These are phyloP conservation scores for Persicaria tinctoria DNA, from an alignment of 148 eudicot genomes.

Conservation along the genomic window DNA sequence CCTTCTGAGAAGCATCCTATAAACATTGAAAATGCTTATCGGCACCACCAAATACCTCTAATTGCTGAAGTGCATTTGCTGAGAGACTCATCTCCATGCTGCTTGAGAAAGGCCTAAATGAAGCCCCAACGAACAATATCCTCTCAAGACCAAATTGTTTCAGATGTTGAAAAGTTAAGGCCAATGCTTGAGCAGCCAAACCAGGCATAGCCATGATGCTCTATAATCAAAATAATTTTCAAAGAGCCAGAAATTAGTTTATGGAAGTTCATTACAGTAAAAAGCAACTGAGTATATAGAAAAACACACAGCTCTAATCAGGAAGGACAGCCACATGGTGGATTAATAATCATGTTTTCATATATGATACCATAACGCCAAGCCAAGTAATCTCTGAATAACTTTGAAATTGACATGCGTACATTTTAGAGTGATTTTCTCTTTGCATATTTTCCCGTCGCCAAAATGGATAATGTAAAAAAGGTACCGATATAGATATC, in stretches of 20 bases:
- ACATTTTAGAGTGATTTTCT: not conserved
- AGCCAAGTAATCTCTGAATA: not conserved
- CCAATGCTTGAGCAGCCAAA: slow-evolving; percentile 70
- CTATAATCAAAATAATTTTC: slow-evolving; percentile 22
- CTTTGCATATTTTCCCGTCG: not conserved
- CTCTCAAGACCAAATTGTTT: slow-evolving; percentile 91
- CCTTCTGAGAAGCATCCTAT: not conserved
- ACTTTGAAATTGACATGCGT: not conserved
- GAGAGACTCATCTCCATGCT: slow-evolving; percentile 77
- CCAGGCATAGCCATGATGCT: slow-evolving; percentile 72
- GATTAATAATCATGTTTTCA: not conserved
- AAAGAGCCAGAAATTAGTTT: not conserved
- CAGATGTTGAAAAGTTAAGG: slow-evolving; percentile 57
- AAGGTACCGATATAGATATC: not conserved
- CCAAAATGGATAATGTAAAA: not conserved
- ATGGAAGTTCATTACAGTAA: not conserved
- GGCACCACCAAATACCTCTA: slow-evolving; percentile 51
- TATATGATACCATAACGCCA: not conserved
- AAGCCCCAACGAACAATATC: slow-evolving; percentile 64
- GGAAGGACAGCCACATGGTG: not conserved
- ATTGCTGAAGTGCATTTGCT: slow-evolving; percentile 89
- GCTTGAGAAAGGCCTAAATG: slow-evolving; percentile 69
- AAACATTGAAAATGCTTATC: not conserved
- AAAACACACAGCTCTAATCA: not conserved
- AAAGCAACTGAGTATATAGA: not conserved